phyloP scores from a whole-genome alignment of 306 rosid species.

The Citrullus amarus region DNA sequence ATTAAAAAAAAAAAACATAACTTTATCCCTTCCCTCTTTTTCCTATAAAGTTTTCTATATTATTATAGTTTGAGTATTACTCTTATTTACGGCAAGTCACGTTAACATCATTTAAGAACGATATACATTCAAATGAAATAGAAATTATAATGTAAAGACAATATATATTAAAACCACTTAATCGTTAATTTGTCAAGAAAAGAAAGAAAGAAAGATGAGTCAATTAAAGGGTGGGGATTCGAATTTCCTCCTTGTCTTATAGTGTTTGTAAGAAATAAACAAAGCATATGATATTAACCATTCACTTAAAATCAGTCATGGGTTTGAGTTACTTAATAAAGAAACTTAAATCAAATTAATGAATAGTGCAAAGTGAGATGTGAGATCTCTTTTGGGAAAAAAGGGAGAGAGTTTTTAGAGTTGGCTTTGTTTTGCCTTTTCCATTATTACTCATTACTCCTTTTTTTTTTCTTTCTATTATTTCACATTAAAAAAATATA shows the following conservation, averaged over 20 bases:
- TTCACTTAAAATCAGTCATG: background rate
- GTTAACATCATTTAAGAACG: too few relatives aligned
- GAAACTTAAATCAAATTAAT: background rate
- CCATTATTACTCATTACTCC: background rate
- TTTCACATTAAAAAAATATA: background rate
- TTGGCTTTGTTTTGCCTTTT: background rate
- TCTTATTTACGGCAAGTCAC: too few relatives aligned
- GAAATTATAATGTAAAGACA: too few relatives aligned
- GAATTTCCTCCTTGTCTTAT: background rate
- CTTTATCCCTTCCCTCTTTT: background rate
- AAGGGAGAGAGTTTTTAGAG: background rate
- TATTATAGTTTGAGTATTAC: too few relatives aligned
- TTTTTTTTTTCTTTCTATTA: too few relatives aligned
- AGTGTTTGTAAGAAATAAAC: background rate
- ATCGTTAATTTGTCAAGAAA: too few relatives aligned
- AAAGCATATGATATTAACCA: background rate
- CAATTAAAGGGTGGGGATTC: background rate
- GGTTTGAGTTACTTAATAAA: background rate
- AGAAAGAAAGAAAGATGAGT: too few relatives aligned
- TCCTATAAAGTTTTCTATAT: too few relatives aligned
- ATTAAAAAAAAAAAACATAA: too few relatives aligned
- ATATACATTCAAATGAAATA: too few relatives aligned
- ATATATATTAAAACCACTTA: too few relatives aligned
- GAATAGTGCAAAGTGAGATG: background rate
- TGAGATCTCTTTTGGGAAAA: background rate